Base-by-base conservation (phyloP, 345 rosid species). In the Salix exigua region DNA sequence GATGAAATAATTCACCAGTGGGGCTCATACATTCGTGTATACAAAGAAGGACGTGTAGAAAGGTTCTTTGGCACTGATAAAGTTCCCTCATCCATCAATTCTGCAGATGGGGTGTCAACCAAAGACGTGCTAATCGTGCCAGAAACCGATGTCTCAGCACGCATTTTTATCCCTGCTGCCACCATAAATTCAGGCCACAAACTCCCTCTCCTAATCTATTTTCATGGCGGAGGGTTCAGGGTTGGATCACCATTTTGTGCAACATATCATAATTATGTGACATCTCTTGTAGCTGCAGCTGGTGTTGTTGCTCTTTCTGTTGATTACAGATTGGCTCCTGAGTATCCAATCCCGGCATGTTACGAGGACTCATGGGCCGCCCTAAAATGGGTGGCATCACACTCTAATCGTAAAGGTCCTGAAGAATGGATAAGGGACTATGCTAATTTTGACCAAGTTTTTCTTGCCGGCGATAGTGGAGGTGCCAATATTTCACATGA, bases 321-420 rank as follows among this genome's bases (percentile, higher is more conserved):
- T 14, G 80, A 81, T 58, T 88, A 83, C 40, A 75, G 89, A 44
- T 42, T 79, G 38, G 89, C 88, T 28, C 88, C 86, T 0, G 85
- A 88, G 73, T 60, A 83, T 66, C 80, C 63, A 1, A 12, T 86
- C 5, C 91, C 91, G 0, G 42, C 55, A 1, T 81, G 85, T 2
- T 71, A 85, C 1, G 88, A 86, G 17, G 88, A 88, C 28, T 86
- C 84, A 0, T 85, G 89, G 87, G 78, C 78, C 9, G 85, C 89
- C 2, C 74, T 88, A 19, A 60, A 74, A 30, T 84, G 89, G 88
- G 83, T 81, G 1, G 81, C 79, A 3, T 82, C 85, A n/a, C 88
- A 81, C 67, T 35, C 16, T 8, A 6, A 38, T 14, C 76, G 87
- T 2, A 6, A 31, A 0, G 83, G 87, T n/a, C 66, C 78, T 5